Percentiles rank a stretch among this genome's conserved stretches.
Conservation (phyloP, 2,329 filamentous ascomycete genomes). For the Fusarium albidum region DNA sequence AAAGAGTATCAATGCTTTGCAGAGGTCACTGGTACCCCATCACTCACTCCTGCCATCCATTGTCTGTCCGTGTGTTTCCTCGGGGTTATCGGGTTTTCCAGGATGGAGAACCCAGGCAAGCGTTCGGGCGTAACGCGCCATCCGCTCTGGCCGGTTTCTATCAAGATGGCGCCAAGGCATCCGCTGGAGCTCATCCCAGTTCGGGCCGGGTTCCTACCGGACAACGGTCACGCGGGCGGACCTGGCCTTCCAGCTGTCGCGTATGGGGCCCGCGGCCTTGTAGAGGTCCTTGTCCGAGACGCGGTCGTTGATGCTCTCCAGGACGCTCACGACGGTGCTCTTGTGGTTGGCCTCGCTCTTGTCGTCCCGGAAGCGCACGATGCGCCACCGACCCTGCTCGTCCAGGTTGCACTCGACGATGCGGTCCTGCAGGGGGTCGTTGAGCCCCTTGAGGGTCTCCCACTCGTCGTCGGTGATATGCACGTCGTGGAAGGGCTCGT, state of each 20-base stretch:
- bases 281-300: slow-evolving; percentile 86
- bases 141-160: not conserved
- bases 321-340: slow-evolving; percentile 81
- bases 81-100: not conserved
- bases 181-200: not conserved
- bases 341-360: slow-evolving; percentile 92
- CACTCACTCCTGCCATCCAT: not conserved
- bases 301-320: slow-evolving; percentile 87
- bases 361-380: slow-evolving; percentile 90
- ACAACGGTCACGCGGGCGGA: slow-evolving; percentile 6
- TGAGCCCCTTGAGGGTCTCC: slow-evolving; percentile 78
- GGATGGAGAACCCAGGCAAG: not conserved
- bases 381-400: slow-evolving; percentile 78
- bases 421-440: slow-evolving; percentile 81
- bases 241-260: slow-evolving; percentile 77
- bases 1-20: slow-evolving; percentile 2
- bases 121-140: not conserved
- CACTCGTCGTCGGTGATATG: slow-evolving; percentile 80
- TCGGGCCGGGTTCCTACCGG: slow-evolving; percentile 64
- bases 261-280: slow-evolving; percentile 72
- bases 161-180: too few relatives aligned
- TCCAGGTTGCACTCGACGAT: slow-evolving; percentile 93
- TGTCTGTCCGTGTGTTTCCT: not conserved
- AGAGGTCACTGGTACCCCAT: slow-evolving; percentile 32
- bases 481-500: slow-evolving; percentile 73